Conservation (phyloP, 1,284 basidiomycete genomes). For the Ustilago esculenta region DNA sequence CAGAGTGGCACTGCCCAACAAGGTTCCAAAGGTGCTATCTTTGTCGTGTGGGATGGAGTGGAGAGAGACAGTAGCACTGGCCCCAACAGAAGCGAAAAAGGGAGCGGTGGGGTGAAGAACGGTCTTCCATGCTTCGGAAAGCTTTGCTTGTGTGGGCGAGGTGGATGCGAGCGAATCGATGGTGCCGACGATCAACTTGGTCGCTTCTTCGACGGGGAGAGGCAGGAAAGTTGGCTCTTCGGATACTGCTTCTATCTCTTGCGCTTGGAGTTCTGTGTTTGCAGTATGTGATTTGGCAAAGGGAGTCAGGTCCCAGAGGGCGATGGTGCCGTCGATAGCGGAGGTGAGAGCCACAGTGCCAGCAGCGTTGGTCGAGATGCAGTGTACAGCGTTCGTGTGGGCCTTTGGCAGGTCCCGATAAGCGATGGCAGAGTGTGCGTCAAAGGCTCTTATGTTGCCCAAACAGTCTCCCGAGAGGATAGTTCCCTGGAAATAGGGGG, state of each 20-base stretch:
- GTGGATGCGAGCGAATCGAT: constrained; percentile 17
- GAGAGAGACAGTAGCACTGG: constrained; percentile 18
- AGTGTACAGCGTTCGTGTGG: constrained; percentile 33
- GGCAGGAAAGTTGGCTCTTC: constrained; percentile 10
- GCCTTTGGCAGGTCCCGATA: constrained; percentile 7
- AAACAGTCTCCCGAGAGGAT: constrained; percentile 33
- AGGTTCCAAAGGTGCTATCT: constrained; percentile 2
- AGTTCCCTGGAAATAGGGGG: constrained; percentile 12
- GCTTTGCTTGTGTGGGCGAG: constrained; percentile 1
- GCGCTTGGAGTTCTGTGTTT: neutral
- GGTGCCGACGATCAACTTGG: neutral
- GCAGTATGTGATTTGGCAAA: neutral
- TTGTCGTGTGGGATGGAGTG: constrained; percentile 9
- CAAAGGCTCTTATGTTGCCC: constrained; percentile 22
- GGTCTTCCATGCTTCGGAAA: constrained; percentile 43
- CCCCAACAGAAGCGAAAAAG: constrained; percentile 28
- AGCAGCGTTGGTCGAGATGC: constrained; percentile 16
- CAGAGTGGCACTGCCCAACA: neutral
- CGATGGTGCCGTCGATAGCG: constrained; percentile 33
- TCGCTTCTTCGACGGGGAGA: constrained; percentile 15
- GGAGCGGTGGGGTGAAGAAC: constrained; percentile 18
- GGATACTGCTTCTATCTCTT: neutral
- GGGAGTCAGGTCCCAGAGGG: constrained; percentile 24
- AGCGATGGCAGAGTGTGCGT: constrained; percentile 11
- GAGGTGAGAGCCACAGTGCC: constrained; percentile 15